Evolutionary conservation across 805 yeast species (phyloP).

Genomic region (Hanseniaspora taiwanica): DNA sequence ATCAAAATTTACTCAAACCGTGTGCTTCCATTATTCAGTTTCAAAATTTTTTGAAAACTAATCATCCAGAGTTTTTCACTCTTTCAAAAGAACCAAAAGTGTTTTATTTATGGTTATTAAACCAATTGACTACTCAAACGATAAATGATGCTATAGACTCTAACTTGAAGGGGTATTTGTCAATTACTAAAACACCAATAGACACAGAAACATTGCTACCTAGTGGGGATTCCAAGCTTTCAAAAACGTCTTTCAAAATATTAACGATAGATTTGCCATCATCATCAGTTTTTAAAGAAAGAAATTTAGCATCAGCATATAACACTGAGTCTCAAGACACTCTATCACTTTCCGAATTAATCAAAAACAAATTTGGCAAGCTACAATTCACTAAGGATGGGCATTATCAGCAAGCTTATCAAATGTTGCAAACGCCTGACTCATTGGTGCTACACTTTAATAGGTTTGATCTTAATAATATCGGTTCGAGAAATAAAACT

Average conservation of each 20-base stretch:
- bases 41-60: slow-evolving; percentile 32
- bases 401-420: slow-evolving; percentile 22
- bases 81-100: slow-evolving; percentile 38
- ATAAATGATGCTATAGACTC: slow-evolving; percentile 19
- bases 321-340: slow-evolving; percentile 37
- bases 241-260: slow-evolving; percentile 32
- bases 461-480: slow-evolving; percentile 30
- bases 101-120: slow-evolving; percentile 49
- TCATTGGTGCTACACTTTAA: slow-evolving; percentile 44
- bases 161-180: slow-evolving; percentile 42
- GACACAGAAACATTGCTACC: background rate
- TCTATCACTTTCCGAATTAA: slow-evolving; percentile 29
- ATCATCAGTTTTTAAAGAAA: slow-evolving; percentile 40
- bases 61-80: slow-evolving; percentile 32
- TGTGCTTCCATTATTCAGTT: slow-evolving; percentile 62
- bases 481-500: slow-evolving; percentile 41
- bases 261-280: slow-evolving; percentile 50
- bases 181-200: slow-evolving; percentile 19
- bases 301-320: slow-evolving; percentile 29
- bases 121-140: slow-evolving; percentile 26
- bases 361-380: slow-evolving; percentile 20
- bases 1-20: slow-evolving; percentile 37
- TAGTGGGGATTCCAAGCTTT: slow-evolving; percentile 6
- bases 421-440: slow-evolving; percentile 35
- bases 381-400: slow-evolving; percentile 24